These are phyloP conservation scores for Lentinula detonsa DNA, from an alignment of 768 basidiomycete genomes.

Conservation along the genomic window DNA sequence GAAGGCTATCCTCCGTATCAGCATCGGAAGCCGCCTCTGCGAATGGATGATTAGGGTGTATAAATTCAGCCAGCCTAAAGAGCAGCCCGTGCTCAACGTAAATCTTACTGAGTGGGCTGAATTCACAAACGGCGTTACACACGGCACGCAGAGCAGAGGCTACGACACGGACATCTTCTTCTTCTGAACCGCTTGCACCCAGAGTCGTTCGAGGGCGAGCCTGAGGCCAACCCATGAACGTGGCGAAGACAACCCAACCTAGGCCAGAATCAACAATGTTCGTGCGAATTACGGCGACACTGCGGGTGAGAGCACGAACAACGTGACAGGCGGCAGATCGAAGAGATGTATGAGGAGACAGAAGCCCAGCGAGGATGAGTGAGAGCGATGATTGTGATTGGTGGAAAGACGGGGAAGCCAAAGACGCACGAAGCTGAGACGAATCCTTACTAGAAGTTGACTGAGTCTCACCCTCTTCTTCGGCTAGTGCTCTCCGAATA, in stretches of 20 bases:
- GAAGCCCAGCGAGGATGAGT: constrained; percentile 46
- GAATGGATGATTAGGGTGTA: constrained; percentile 22
- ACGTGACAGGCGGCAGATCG: constrained; percentile 87
- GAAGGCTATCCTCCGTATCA: constrained; percentile 45
- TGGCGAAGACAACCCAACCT: constrained; percentile 61
- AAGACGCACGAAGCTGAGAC: background rate
- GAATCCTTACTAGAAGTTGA: constrained; percentile 16
- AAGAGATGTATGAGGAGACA: constrained; percentile 64
- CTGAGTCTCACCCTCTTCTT: constrained; percentile 42
- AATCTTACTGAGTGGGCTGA: constrained; percentile 73
- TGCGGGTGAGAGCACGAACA: constrained; percentile 72
- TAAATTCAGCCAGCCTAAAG: constrained; percentile 53
- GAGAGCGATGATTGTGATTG: constrained; percentile 24
- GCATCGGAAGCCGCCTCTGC: background rate
- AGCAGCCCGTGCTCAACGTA: constrained; percentile 67
- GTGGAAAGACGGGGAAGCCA: background rate
- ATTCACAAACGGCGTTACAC: constrained; percentile 83
- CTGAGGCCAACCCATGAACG: constrained; percentile 29
- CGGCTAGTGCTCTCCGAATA: constrained; percentile 63
- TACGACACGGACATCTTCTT: constrained; percentile 65
- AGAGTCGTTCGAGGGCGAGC: constrained; percentile 7
- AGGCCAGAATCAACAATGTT: constrained; percentile 80
- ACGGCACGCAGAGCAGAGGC: constrained; percentile 68
- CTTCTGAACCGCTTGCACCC: constrained; percentile 16
- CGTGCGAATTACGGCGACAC: constrained; percentile 75